Conservation (phyloP, 2,329 filamentous ascomycete genomes). For the Byssothecium circinans region DNA sequence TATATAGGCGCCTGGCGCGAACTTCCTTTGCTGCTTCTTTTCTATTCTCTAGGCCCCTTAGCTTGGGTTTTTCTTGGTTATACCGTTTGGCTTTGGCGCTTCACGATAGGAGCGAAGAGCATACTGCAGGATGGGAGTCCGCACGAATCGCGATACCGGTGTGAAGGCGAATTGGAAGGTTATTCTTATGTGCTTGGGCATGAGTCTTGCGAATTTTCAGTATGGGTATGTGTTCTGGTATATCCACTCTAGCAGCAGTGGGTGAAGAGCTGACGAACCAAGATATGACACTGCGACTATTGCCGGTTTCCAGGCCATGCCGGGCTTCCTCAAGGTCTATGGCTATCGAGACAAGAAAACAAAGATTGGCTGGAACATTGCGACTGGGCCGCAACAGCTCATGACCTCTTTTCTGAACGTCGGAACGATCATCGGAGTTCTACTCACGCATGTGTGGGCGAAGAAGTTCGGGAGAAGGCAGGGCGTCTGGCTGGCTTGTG, state of each 20-base stretch:
- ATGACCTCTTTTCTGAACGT: constrained; percentile 54
- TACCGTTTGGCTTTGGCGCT: too few species aligned
- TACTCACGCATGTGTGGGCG: constrained; percentile 50
- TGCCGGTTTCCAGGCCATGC: constrained; percentile 14
- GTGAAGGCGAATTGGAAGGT: constrained; percentile 10
- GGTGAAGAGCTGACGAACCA: neutral
- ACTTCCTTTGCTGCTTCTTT: too few species aligned
- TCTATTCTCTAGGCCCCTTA: too few species aligned
- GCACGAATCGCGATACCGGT: constrained; percentile 1
- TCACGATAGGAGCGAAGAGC: neutral
- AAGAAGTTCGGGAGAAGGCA: constrained; percentile 50
- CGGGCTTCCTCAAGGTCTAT: constrained; percentile 13
- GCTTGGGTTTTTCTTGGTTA: too few species aligned
- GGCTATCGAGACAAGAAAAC: constrained; percentile 11
- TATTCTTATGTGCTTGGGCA: constrained; percentile 9
- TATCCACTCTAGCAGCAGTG: neutral
- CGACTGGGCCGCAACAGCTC: constrained; percentile 43
- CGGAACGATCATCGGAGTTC: constrained; percentile 52
- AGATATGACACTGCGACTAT: constrained; percentile 13
- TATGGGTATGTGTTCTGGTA: constrained; percentile 5
- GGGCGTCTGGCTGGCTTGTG: constrained; percentile 51
- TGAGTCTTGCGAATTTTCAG: constrained; percentile 9
- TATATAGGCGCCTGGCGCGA: too few species aligned
- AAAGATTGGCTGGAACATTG: constrained; percentile 11
- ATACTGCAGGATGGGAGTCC: neutral